Evolutionary conservation across 495 filamentous ascomycete genomes (phyloP), one percentile per base, ranked within the genome.

Genomic region (Cryomyces minteri): DNA sequence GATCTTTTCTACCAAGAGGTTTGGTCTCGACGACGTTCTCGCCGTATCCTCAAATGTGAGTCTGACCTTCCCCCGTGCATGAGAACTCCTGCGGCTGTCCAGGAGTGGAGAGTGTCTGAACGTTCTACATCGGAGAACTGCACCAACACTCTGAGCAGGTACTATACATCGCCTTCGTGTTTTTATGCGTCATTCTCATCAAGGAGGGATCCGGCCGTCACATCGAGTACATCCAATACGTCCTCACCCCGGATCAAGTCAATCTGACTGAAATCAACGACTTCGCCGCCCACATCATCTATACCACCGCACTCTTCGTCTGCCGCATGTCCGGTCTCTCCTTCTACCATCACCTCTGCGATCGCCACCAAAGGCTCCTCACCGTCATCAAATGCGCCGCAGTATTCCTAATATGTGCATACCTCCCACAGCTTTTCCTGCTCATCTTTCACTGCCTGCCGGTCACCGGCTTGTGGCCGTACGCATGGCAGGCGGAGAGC

Each of bases 321-420:
- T 68, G 67, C 51, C 64, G 67, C 32, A 50, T 69, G 1, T 69
- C 67, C 28, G 67, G 67, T 50, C 60, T 70, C 6, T 62, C 67
- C 12, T 69, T 70, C 50, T 70, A 68, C 49, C 58, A 59, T 29
- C 63, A 66, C 8, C 55, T 70, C 31, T 55, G 56, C n/a, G 52
- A 49, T 5, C 58, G 59, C 11, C 51, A 58, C 31, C 45, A 51
- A 47, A 59, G 58, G 25, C 50, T 70, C 4, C 52, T 53, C 29
- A 32, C 58, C n/a, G 50, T 55, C 40, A 64, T 68, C 48, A 50
- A 57, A 28, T 40, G 58, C 30, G 61, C 62, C 6, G 55, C 48
- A 4, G 58, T 50, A 6, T 41, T 60, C 61, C 51, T 70, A 36
- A 25, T 25, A 25, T 25, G 18, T 25, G 18, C 18, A 25, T 25